These are phyloP conservation scores for Lasiodiplodia citricola DNA, from an alignment of 2,329 filamentous ascomycete genomes.

Conservation along the genomic window DNA sequence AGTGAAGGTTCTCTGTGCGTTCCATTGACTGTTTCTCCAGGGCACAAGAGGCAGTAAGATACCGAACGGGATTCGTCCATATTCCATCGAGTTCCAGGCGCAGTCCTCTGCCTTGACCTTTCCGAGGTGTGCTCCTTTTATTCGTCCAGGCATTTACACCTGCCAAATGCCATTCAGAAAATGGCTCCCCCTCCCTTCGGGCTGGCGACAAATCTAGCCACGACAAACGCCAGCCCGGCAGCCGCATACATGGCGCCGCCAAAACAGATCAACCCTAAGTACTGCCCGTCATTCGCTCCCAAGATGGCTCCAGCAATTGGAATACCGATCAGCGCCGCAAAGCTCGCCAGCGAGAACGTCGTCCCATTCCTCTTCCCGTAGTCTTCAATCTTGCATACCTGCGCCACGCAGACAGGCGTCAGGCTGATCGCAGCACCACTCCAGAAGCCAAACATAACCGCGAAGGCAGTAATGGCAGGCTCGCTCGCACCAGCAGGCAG, in stretches of 20 bases:
- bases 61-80: too few relatives aligned
- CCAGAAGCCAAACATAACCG: conserved; percentile 54
- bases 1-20: too few relatives aligned
- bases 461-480: conserved; percentile 45
- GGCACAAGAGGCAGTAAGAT: too few relatives aligned
- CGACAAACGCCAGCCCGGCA: not conserved
- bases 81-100: too few relatives aligned
- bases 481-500: conserved; percentile 28
- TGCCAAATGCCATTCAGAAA: not conserved
- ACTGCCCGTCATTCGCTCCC: conserved; percentile 44
- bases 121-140: too few relatives aligned
- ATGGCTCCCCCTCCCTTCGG: not conserved
- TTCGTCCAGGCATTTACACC: too few relatives aligned
- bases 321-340: conserved; percentile 58
- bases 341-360: conserved; percentile 56
- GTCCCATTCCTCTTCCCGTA: conserved; percentile 60
- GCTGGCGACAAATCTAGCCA: not conserved
- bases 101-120: too few relatives aligned
- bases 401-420: conserved; percentile 54
- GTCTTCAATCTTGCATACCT: conserved; percentile 54
- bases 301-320: conserved; percentile 60
- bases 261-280: conserved; percentile 27
- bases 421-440: conserved; percentile 53
- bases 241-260: conserved; percentile 1
- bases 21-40: too few relatives aligned